Evolutionary conservation across 208 protist species (phyloP).

Genomic region (Crithidia brevicula): DNA sequence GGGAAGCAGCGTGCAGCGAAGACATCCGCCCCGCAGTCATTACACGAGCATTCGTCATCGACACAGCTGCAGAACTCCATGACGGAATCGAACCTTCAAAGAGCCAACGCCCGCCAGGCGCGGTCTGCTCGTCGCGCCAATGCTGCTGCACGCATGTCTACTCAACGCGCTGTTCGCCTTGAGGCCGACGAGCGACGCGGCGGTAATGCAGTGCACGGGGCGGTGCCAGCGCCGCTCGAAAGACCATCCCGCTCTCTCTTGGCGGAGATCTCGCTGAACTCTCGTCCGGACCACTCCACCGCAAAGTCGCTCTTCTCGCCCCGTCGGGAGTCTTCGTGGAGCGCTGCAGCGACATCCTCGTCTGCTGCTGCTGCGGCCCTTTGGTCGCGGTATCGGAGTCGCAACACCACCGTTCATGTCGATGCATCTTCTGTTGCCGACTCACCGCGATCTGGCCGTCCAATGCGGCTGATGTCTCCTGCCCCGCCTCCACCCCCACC

Average conservation of each 20-base stretch:
- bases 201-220: not conserved
- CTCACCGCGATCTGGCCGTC: not conserved
- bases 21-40: not conserved
- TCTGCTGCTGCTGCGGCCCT: slow-evolving; percentile 10
- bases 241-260: not conserved
- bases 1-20: not conserved
- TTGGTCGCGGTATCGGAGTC: not conserved
- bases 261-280: not conserved
- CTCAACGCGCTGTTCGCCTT: not conserved
- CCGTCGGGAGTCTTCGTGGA: not conserved
- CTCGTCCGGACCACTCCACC: slow-evolving; percentile 1
- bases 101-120: not conserved
- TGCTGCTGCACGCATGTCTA: not conserved
- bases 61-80: not conserved
- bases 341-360: not conserved
- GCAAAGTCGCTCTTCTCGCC: slow-evolving; percentile 1
- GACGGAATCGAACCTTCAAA: not conserved
- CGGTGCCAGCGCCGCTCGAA: not conserved
- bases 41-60: not conserved
- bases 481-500: slow-evolving; percentile 5
- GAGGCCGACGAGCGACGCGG: not conserved
- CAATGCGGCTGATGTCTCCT: not conserved
- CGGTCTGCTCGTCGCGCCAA: not conserved
- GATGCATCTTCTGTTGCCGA: not conserved
- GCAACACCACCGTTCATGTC: not conserved